Evolutionary conservation across 768 basidiomycete genomes (phyloP).

Genomic region (Guyanaporus albipodus): DNA sequence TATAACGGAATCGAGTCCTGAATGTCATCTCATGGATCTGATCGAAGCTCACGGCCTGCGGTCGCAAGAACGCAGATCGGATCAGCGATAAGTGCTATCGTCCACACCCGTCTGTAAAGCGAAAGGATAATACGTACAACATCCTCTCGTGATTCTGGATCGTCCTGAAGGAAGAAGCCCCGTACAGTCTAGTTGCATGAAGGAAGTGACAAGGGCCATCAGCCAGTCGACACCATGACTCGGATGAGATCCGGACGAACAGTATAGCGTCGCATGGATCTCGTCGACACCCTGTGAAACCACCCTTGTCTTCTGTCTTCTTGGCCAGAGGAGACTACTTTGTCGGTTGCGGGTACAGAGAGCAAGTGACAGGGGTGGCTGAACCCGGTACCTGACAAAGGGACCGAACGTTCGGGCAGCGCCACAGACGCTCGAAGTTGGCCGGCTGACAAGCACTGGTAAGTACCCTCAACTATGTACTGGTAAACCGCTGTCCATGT

Average conservation of each 20-base stretch:
- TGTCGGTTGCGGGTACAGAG: too few relatives aligned
- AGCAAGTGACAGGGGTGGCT: too few relatives aligned
- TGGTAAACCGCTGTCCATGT: too few relatives aligned
- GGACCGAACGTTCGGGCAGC: too few relatives aligned
- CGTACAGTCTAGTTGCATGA: conserved; percentile 3
- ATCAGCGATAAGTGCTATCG: background rate
- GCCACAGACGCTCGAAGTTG: too few relatives aligned
- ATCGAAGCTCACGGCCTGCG: conserved; percentile 14
- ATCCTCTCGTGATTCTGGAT: conserved; percentile 10
- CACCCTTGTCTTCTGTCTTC: too few relatives aligned
- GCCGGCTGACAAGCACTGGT: too few relatives aligned
- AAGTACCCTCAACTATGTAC: too few relatives aligned
- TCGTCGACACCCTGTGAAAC: too few relatives aligned
- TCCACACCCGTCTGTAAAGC: background rate
- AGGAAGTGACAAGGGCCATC: background rate
- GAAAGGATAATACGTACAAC: conserved; percentile 7
- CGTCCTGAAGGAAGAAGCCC: conserved; percentile 21
- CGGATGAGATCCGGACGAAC: conserved; percentile 16
- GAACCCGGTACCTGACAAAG: too few relatives aligned
- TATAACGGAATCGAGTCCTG: conserved; percentile 20
- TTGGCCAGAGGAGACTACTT: too few relatives aligned
- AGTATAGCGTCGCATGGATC: conserved; percentile 12
- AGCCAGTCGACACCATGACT: background rate
- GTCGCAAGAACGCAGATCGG: background rate
- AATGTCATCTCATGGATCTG: background rate